Base-by-base conservation (phyloP, 306 rosid genomes). In the Dryas drummondii region DNA sequence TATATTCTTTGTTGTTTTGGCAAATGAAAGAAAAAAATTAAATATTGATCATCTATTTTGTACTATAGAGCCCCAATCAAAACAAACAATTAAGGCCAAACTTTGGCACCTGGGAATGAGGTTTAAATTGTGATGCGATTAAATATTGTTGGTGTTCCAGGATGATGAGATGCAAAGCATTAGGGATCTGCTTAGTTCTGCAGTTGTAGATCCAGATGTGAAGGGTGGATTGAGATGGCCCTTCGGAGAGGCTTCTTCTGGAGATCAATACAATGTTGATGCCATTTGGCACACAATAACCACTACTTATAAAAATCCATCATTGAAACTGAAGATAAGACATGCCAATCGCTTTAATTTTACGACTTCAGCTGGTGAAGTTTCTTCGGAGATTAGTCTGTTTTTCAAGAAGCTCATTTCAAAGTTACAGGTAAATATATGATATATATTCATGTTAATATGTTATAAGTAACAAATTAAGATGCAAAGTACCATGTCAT, bases 171-270 rank as follows among this genome's bases (percentile, higher is more conserved):
- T 83, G 79, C 76, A 68, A 71, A 72, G 68, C 72, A 81, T 85
- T 52, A 42, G 17, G 60, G 70, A 68, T 16, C 72, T 88, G 71
- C 64, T 88, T 63, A 72, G 63, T 27, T 76, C 72, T 52, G 88
- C 88, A 17, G 62, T 83, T 67, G 51, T 79, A 16, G 91, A 87
- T 80, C 16, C 76, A 32, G 62, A 81, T 62, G 89, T 83, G 75
- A 85, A 76, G 82, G 89, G 91, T 68, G 91, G 91, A 26, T 80
- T 87, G 81, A 81, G 84, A 79, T 88, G 92, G 92, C 68, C 86
- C 10, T 12, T 81, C 6, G 89, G 86, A 5, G 81, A 83, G 71
- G 26, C 82, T 9, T 17, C 59, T 75, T 79, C 74, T 48, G 80
- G 86, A 41, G 77, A 60, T 62, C 71, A 78, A 49, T 85, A 72